A percentile compares a stretch with the other conserved stretches of the same genome.
Evolutionary conservation across 2,329 filamentous ascomycete genomes (phyloP).

Genomic region (Talaromyces marneffei): DNA sequence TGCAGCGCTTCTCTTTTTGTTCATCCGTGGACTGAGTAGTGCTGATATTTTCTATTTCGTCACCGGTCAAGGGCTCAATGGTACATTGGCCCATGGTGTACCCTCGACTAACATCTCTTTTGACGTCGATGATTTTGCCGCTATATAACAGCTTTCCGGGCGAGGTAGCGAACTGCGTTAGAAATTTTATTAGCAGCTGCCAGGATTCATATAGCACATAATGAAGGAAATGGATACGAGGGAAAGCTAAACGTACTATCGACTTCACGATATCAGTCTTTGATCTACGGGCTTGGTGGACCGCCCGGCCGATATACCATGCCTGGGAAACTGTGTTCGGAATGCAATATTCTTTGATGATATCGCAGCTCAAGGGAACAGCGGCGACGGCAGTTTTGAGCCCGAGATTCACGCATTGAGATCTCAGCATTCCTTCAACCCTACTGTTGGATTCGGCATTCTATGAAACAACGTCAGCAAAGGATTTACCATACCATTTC

Average conservation of each 20-base stretch:
- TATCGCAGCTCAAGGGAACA: constrained; percentile 20
- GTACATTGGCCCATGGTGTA: constrained; percentile 35
- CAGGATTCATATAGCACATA: background rate
- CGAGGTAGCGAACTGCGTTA: constrained; percentile 22
- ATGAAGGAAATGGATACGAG: background rate
- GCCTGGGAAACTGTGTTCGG: constrained; percentile 28
- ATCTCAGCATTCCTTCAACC: constrained; percentile 23
- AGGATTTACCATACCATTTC: background rate
- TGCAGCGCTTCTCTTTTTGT: constrained; percentile 8
- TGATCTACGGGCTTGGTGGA: constrained; percentile 21
- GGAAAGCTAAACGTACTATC: constrained; percentile 28
- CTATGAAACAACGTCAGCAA: constrained; percentile 5
- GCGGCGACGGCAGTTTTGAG: constrained; percentile 20
- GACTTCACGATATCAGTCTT: constrained; percentile 36
- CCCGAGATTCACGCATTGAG: constrained; percentile 24
- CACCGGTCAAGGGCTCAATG: constrained; percentile 23
- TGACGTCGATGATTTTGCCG: constrained; percentile 43
- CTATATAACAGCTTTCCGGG: constrained; percentile 38
- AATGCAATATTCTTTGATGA: constrained; percentile 23
- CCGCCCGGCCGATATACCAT: constrained; percentile 27
- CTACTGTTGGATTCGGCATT: constrained; percentile 22
- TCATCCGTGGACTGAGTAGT: background rate
- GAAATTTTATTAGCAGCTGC: constrained; percentile 10
- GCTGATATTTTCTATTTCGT: constrained; percentile 18
- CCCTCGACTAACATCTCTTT: constrained; percentile 32